Conservation (phyloP, 768 basidiomycete genomes). For the Brasilioporus rufonigricans region DNA sequence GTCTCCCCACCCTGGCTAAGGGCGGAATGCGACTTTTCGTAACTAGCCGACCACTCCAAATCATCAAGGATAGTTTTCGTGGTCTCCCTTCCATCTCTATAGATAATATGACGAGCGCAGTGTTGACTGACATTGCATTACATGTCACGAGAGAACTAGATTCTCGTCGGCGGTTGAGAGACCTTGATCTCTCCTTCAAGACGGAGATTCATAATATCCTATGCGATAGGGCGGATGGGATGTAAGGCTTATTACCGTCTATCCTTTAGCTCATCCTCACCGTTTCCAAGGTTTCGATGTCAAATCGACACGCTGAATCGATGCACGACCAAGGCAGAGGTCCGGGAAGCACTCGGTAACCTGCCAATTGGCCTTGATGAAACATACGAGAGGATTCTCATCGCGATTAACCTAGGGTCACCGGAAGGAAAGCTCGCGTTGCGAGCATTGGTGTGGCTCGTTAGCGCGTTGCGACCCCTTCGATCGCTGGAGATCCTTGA, state of each 20-base stretch:
- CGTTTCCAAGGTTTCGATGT: slow-evolving; percentile 19
- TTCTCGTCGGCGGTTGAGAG: slow-evolving; percentile 4
- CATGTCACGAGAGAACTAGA: too few species aligned
- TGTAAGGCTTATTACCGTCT: slow-evolving; percentile 3
- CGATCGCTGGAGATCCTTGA: too few species aligned
- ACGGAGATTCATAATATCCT: slow-evolving; percentile 4
- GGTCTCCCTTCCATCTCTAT: slow-evolving; percentile 9
- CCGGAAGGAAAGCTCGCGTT: not conserved
- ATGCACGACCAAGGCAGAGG: slow-evolving; percentile 8
- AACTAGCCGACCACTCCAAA: too few species aligned
- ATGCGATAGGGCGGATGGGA: too few species aligned
- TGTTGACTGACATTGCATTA: too few species aligned
- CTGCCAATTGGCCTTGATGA: too few species aligned
- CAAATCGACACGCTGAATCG: too few species aligned
- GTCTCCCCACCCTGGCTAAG: not conserved
- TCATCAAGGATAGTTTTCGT: too few species aligned
- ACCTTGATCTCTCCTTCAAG: slow-evolving; percentile 6
- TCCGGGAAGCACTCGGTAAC: slow-evolving; percentile 13
- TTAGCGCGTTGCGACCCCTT: too few species aligned
- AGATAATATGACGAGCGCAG: not conserved
- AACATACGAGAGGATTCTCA: slow-evolving; percentile 22
- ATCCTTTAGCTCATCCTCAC: not conserved
- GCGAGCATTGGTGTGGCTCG: too few species aligned
- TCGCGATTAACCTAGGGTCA: slow-evolving; percentile 3
- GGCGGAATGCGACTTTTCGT: too few species aligned